phyloP scores from a whole-genome alignment of 139 green algal species.

The Coelastrella sp. region DNA sequence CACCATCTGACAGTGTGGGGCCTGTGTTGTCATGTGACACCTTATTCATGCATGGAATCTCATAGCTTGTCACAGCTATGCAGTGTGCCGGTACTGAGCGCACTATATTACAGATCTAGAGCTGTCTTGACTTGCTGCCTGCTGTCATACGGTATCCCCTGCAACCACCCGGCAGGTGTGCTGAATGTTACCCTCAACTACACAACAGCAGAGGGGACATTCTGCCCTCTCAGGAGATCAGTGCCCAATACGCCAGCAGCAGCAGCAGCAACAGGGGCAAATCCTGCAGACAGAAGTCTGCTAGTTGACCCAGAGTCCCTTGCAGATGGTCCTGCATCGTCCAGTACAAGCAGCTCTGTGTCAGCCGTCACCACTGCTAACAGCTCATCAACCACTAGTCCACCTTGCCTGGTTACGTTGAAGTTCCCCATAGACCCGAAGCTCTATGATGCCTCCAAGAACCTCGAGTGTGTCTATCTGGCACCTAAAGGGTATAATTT shows the following conservation, averaged over 20 bases:
- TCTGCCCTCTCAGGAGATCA: not conserved
- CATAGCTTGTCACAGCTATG: too few relatives aligned
- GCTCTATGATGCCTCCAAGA: not conserved
- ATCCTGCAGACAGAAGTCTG: not conserved
- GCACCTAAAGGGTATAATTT: not conserved
- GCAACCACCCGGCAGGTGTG: not conserved
- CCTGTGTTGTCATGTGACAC: too few relatives aligned
- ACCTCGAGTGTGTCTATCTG: not conserved
- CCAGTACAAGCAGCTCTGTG: not conserved
- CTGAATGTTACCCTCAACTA: conserved; percentile 36
- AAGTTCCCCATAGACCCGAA: not conserved
- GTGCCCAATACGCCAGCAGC: too few relatives aligned
- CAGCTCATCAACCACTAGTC: not conserved
- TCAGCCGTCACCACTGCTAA: not conserved
- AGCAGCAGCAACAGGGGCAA: not conserved
- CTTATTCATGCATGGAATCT: too few relatives aligned
- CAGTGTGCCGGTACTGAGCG: too few relatives aligned
- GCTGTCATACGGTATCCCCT: too few relatives aligned
- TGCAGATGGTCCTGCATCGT: too few relatives aligned
- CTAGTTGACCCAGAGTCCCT: too few relatives aligned
- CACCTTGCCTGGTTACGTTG: not conserved
- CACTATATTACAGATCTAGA: too few relatives aligned
- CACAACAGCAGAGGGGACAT: not conserved
- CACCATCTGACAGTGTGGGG: too few relatives aligned
- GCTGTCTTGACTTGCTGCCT: too few relatives aligned